These are phyloP conservation scores for Phytophthora podocarpi DNA, from an alignment of 352 stramenopile species.

Conservation along the genomic window DNA sequence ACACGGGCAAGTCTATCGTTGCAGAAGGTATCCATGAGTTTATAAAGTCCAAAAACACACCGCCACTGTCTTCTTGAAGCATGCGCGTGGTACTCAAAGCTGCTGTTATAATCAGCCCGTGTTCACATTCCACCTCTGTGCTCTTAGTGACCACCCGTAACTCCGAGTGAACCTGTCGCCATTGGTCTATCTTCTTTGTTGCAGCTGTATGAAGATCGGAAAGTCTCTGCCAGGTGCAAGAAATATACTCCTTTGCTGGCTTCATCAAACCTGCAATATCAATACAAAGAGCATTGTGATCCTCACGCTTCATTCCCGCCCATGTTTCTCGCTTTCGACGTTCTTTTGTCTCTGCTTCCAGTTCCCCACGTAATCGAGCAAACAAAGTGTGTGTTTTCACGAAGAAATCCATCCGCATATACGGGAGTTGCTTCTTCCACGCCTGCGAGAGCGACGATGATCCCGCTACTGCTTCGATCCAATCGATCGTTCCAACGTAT, in stretches of 20 bases:
- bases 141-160: slow-evolving; percentile 9
- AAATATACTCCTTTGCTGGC: slow-evolving; percentile 3
- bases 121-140: neutral
- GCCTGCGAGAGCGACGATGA: neutral
- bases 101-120: neutral
- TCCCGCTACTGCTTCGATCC: slow-evolving; percentile 21
- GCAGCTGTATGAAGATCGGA: slow-evolving; percentile 7
- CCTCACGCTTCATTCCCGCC: slow-evolving; percentile 33
- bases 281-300: slow-evolving; percentile 23
- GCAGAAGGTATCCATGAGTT: slow-evolving; percentile 4
- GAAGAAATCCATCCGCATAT: slow-evolving; percentile 51
- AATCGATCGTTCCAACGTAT: slow-evolving; percentile 39
- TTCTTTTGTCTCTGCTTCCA: slow-evolving; percentile 33
- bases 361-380: slow-evolving; percentile 38
- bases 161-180: slow-evolving; percentile 19
- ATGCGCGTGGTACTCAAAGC: neutral
- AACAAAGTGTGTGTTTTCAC: slow-evolving; percentile 46
- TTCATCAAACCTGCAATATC: slow-evolving; percentile 21
- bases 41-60: slow-evolving; percentile 17
- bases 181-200: slow-evolving; percentile 18
- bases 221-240: slow-evolving; percentile 5
- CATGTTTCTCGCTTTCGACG: slow-evolving; percentile 27
- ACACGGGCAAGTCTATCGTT: slow-evolving; percentile 7
- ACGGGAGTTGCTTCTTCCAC: slow-evolving; percentile 25
- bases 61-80: slow-evolving; percentile 22